Evolutionary conservation across 106 monocot species (phyloP), one percentile per base, ranked within the genome.

Genomic region (Cymbidium sinense): DNA sequence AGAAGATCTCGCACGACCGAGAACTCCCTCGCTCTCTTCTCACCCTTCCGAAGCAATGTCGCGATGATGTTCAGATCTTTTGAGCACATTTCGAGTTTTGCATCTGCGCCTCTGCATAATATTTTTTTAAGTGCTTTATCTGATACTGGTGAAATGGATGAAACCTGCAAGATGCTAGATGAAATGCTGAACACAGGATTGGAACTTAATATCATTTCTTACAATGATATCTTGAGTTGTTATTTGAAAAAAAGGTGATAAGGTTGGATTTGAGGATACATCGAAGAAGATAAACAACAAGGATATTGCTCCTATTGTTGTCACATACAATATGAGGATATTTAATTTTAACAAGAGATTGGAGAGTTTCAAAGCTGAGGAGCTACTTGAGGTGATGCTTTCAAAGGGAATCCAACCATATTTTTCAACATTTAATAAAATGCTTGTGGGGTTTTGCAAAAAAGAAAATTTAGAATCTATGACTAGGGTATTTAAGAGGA

Each of bases 341-440:
- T 2, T 64, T 17, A 70, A 73, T 74, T 79, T 86, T 18, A 77
- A 82, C 29, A 35, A 58, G 37, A 81, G 74, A 71, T 65, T 51
- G 4, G 76, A 86, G 54, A 77, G 50, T 44, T 79, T 78, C 20
- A 78, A 80, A 1, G 91, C 82, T 1, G 86, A 83, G 74, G 81
- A 81, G 44, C 21, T 91, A 74, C 70, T 95, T 7, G 84, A 89
- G 2, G 80, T 75, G 70, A 89, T 95, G n/a, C n/a, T n/a, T n/a
- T n/a, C n/a, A n/a, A n/a, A n/a, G n/a, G n/a, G n/a, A n/a, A n/a
- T n/a, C n/a, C n/a, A n/a, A n/a, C n/a, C n/a, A n/a, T n/a, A n/a
- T n/a, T n/a, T n/a, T n/a, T n/a, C n/a, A n/a, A n/a, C 77, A 2
- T 91, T 86, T 72, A 91, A 86, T 75, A 20, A 76, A 15, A 2